Evolutionary conservation across 2,329 filamentous ascomycete species (phyloP).

Genomic region (Emmonsiellopsis sp.): DNA sequence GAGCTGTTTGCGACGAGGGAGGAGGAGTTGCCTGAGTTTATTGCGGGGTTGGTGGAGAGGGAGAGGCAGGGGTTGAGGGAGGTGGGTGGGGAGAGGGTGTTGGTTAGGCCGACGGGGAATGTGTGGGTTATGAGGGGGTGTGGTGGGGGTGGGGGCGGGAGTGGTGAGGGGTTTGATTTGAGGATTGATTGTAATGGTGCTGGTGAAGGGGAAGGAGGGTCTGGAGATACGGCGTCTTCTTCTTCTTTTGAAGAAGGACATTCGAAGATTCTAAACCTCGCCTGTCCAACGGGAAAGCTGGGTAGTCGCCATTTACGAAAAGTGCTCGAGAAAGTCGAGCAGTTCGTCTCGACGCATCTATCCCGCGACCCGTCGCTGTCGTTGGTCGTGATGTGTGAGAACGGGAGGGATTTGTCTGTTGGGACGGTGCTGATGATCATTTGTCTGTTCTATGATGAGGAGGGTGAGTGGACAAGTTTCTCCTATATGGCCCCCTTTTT

Average conservation of each 20-base stretch:
- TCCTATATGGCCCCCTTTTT: background rate
- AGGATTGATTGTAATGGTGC: constrained; percentile 29
- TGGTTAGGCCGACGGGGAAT: constrained; percentile 30
- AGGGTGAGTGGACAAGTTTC: constrained; percentile 37
- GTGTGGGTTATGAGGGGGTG: constrained; percentile 17
- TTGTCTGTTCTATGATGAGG: constrained; percentile 61
- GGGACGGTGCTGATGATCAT: constrained; percentile 67
- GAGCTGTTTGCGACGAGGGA: constrained; percentile 56
- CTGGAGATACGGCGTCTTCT: constrained; percentile 11
- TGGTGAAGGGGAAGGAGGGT: constrained; percentile 12
- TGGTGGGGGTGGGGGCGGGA: constrained; percentile 20
- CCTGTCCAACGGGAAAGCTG: constrained; percentile 61
- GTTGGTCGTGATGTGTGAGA: constrained; percentile 60
- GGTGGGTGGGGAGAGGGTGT: constrained; percentile 16
- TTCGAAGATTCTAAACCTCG: constrained; percentile 42
- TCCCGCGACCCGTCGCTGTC: constrained; percentile 19
- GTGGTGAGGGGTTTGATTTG: constrained; percentile 35
- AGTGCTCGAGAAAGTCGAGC: constrained; percentile 54
- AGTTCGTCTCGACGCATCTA: constrained; percentile 40
- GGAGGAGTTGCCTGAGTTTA: constrained; percentile 48
- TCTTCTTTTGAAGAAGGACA: constrained; percentile 23
- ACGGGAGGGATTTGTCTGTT: constrained; percentile 70
- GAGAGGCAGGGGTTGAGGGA: constrained; percentile 13
- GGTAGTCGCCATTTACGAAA: constrained; percentile 75
- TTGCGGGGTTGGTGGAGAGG: constrained; percentile 33